Conservation (phyloP, 495 filamentous ascomycete species). For the Aspergillus avenaceus region DNA sequence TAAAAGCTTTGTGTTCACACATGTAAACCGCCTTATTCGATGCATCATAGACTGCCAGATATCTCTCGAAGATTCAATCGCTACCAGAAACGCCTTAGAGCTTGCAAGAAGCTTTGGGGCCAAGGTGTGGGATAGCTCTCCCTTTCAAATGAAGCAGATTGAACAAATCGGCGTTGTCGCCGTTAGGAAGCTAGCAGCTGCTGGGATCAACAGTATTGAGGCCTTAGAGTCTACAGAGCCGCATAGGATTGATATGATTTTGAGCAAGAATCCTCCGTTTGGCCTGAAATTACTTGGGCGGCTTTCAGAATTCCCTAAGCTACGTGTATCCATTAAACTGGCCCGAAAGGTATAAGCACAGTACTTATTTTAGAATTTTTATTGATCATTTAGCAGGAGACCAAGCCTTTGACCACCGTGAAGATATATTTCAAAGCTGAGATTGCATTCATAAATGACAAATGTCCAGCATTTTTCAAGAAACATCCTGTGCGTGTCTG, state of each 20-base stretch:
- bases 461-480: slow-evolving; percentile 56
- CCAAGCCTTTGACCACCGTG: slow-evolving; percentile 40
- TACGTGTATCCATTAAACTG: slow-evolving; percentile 56
- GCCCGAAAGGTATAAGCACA: slow-evolving; percentile 39
- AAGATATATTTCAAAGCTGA: slow-evolving; percentile 61
- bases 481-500: slow-evolving; percentile 61
- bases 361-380: background rate
- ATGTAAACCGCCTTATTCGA: slow-evolving; percentile 69
- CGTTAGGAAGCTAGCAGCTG: slow-evolving; percentile 70
- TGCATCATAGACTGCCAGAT: slow-evolving; percentile 86
- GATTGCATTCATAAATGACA: slow-evolving; percentile 70
- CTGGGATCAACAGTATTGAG: slow-evolving; percentile 67
- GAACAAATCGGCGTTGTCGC: slow-evolving; percentile 74
- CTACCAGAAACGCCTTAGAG: slow-evolving; percentile 68
- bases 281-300: slow-evolving; percentile 63
- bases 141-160: slow-evolving; percentile 82
- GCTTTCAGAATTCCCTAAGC: slow-evolving; percentile 69
- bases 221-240: slow-evolving; percentile 64
- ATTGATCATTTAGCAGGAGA: slow-evolving; percentile 26
- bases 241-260: slow-evolving; percentile 67
- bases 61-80: slow-evolving; percentile 59
- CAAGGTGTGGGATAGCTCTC: slow-evolving; percentile 80
- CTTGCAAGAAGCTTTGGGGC: slow-evolving; percentile 74
- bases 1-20: slow-evolving; percentile 66
- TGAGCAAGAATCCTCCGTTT: slow-evolving; percentile 80